Conservation (phyloP, 2,329 filamentous ascomycete genomes). For the Xylogone sp. region DNA sequence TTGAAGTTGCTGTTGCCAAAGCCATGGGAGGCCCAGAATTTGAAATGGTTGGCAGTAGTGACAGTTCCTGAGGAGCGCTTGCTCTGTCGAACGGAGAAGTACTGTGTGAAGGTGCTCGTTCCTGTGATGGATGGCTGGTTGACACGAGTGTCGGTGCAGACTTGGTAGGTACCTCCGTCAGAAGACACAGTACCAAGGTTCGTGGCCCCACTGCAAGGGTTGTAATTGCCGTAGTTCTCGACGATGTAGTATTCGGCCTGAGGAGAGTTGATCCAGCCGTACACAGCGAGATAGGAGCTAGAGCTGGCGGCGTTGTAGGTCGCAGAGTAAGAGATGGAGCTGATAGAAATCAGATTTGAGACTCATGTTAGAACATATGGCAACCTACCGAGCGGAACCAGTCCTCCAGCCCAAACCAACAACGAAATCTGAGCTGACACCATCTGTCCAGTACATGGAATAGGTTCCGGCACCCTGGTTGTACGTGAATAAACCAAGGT, state of each 20-base stretch:
- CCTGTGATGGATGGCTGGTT: constrained; percentile 38
- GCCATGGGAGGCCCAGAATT: constrained; percentile 37
- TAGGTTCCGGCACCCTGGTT: constrained; percentile 8
- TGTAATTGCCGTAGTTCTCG: constrained; percentile 46
- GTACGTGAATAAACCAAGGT: constrained; percentile 6
- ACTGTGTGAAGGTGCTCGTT: constrained; percentile 46
- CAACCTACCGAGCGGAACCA: constrained; percentile 6
- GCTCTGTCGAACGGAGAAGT: constrained; percentile 44
- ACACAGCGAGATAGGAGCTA: constrained; percentile 47
- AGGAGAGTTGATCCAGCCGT: constrained; percentile 51
- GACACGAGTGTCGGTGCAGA: constrained; percentile 32
- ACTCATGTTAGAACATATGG: neutral
- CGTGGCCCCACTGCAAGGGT: constrained; percentile 40
- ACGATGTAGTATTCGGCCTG: constrained; percentile 56
- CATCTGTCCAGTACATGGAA: constrained; percentile 5
- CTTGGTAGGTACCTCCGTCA: constrained; percentile 49
- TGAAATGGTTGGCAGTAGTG: constrained; percentile 44
- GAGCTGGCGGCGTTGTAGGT: constrained; percentile 31
- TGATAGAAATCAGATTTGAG: constrained; percentile 8
- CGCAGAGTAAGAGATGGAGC: constrained; percentile 28
- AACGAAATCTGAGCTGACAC: constrained; percentile 10
- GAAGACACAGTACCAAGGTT: constrained; percentile 46
- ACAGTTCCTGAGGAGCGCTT: constrained; percentile 48
- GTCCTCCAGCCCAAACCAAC: constrained; percentile 14
- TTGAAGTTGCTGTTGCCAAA: neutral